A percentile compares a stretch with the other conserved stretches of the same genome.
Conservation (phyloP, 495 filamentous ascomycete species). For the Aspergillus heteromorphus region DNA sequence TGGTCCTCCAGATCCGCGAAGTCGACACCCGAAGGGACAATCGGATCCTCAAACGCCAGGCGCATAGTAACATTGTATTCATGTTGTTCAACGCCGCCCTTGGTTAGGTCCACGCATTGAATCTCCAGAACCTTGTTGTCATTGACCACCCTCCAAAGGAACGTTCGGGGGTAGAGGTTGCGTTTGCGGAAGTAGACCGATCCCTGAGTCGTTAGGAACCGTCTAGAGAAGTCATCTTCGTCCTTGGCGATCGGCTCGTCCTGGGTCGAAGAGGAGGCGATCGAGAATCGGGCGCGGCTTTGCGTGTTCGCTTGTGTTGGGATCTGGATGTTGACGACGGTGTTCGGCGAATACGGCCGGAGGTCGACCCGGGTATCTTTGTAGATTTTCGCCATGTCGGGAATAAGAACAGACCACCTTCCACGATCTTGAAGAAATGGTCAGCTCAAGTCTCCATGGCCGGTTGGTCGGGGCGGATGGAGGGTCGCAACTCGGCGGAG, state of each 20-base stretch:
- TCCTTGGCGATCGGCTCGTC: constrained; percentile 51
- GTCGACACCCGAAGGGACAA: constrained; percentile 69
- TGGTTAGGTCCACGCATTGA: constrained; percentile 74
- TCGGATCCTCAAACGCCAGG: constrained; percentile 65
- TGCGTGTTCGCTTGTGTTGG: constrained; percentile 45
- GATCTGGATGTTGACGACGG: constrained; percentile 69
- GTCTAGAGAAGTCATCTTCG: constrained; percentile 66
- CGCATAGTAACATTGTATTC: constrained; percentile 69
- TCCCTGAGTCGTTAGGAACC: constrained; percentile 69
- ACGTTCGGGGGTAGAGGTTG: constrained; percentile 68
- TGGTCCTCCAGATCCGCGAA: constrained; percentile 73
- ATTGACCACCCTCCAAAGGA: constrained; percentile 86
- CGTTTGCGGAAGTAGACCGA: constrained; percentile 79
- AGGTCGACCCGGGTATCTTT: constrained; percentile 83
- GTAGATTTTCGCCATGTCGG: constrained; percentile 56
- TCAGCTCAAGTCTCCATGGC: constrained; percentile 38
- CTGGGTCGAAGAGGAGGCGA: constrained; percentile 32
- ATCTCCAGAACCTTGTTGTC: constrained; percentile 75
- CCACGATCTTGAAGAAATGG: constrained; percentile 15
- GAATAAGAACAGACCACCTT: constrained; percentile 16
- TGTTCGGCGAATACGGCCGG: constrained; percentile 63
- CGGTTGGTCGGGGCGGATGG: constrained; percentile 12
- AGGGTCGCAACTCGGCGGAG: constrained; percentile 13
- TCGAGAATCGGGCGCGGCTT: constrained; percentile 41
- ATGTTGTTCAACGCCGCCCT: constrained; percentile 54